phyloP scores from a whole-genome alignment of 2,329 filamentous ascomycete species.

The Xylaria sp. region DNA sequence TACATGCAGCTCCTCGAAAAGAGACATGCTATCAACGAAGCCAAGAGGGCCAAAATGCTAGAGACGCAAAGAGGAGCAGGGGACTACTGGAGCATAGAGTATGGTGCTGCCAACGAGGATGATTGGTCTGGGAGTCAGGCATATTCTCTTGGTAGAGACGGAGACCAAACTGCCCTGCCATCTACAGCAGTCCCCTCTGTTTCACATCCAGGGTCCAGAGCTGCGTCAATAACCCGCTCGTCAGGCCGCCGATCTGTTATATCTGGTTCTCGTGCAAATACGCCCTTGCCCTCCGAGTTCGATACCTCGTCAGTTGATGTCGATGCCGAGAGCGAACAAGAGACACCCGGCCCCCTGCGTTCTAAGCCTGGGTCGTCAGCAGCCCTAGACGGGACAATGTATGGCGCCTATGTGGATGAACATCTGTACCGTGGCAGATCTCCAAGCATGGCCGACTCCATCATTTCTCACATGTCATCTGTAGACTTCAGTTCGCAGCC shows the following conservation, averaged over 20 bases:
- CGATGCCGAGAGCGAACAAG: constrained; percentile 63
- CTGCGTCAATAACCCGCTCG: constrained; percentile 60
- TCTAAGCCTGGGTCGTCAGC: constrained; percentile 63
- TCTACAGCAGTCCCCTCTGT: constrained; percentile 38
- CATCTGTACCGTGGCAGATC: constrained; percentile 72
- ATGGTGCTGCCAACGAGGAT: constrained; percentile 71
- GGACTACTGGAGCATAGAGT: constrained; percentile 86
- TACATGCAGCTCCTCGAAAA: constrained; percentile 69
- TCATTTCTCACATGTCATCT: constrained; percentile 76
- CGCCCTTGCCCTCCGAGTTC: constrained; percentile 51
- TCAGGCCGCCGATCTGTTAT: constrained; percentile 59
- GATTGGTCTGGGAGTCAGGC: constrained; percentile 53
- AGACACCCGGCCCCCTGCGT: constrained; percentile 63
- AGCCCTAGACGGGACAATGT: constrained; percentile 82
- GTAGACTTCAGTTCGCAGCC: constrained; percentile 67
- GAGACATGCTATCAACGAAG: constrained; percentile 66
- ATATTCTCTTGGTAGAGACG: constrained; percentile 41
- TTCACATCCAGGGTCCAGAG: constrained; percentile 48
- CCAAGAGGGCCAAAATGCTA: constrained; percentile 67
- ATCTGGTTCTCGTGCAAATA: constrained; percentile 53
- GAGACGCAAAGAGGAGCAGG: constrained; percentile 63
- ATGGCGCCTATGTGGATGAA: constrained; percentile 73
- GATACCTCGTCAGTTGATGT: constrained; percentile 49
- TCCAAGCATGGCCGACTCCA: constrained; percentile 83
- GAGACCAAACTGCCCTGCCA: constrained; percentile 37